Evolutionary conservation across 108 stramenopile species (phyloP), one percentile per base, ranked within the genome.

Genomic region (Cyclotella baltica): DNA sequence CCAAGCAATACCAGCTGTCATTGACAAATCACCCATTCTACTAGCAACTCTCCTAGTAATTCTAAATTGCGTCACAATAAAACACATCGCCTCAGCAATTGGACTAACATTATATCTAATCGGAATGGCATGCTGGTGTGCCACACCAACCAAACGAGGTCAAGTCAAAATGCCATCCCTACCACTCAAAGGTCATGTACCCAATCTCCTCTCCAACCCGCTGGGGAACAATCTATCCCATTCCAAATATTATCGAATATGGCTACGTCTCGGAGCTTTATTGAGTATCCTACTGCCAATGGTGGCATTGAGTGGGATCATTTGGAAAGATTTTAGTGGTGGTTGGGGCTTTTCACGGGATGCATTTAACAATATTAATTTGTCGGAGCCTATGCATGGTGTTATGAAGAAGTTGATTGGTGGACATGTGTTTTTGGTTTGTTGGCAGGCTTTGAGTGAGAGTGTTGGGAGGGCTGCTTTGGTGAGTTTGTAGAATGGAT

Each of bases 171-270:
- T 93, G 66, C 89, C 92, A 31, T 81, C 87, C 0, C 33, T 89
- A 1, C 92, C 92, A 43, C 74, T 83, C 1, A 87, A 90, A 58
- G 92, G 92, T 34, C 92, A 93, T 58, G 92, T 93, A 34, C 92
- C 92, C 1, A 51, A 56, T 20, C 55, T 90, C 22, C 72, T 93
- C 22, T 78, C 81, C 23, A 93, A 90, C 74, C 92, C 92, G 18
- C 35, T 93, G 63, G 91, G 91, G 9, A 47, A 38, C 13, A n/a
- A n/a, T n/a, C 73, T 84, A 40, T 77, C 85, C 29, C 46, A 69
- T 28, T 89, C 88, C 9, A 48, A 31, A 31, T 28, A 31, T 13
- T 93, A 93, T 67, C 72, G 77, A 11, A 35, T 35, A 29, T 93
- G 92, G 92, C 63, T 90, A 18, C 77, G 81, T 28, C 25, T 72